Base-by-base conservation (phyloP, 495 filamentous ascomycete genomes). In the Platismatia glauca region DNA sequence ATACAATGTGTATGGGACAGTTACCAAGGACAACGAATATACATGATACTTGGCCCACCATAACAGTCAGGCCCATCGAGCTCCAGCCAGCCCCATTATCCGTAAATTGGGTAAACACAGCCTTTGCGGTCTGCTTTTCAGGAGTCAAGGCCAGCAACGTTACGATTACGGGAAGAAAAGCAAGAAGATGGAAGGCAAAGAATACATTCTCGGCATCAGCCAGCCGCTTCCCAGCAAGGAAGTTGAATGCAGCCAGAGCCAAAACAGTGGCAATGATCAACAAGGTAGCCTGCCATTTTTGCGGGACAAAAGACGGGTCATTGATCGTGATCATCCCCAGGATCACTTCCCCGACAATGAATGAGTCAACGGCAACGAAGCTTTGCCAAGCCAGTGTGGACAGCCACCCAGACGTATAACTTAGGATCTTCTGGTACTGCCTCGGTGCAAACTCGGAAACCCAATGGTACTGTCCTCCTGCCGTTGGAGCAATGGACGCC, bases 91-190 rank as follows among this genome's bases (percentile, higher is more conserved):
- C 59, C 68, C 73, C 73, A 46, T 58, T 44, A 11, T 71, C 44
- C 22, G 44, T 29, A n/a, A 58, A 58, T 7, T 16, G 22, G 1
- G 37, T 29, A 31, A 58, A 43, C 7, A 43, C 24, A 27, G 20
- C 38, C 22, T 27, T 27, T 24, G 57, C 57, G 4, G 57, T 43
- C n/a, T 24, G 20, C 15, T 43, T 65, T 8, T 73, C 74, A 4
- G 75, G 74, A 27, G 72, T 72, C 61, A 81, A 71, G 8, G 74
- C 74, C 63, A 75, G 77, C 33, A 85, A 66, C 0, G 77, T 74
- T 13, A 83, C 74, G 1, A 82, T 56, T 43, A 81, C 69, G 22
- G 69, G 75, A 41, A 83, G 74, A 69, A 83, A 81, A 16, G 75
- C 78, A 18, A 76, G 66, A 55, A 80, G 61, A 69, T 82, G 79